Evolutionary conservation across 2,329 filamentous ascomycete genomes (phyloP).

Genomic region (Elsinoe arachidis): DNA sequence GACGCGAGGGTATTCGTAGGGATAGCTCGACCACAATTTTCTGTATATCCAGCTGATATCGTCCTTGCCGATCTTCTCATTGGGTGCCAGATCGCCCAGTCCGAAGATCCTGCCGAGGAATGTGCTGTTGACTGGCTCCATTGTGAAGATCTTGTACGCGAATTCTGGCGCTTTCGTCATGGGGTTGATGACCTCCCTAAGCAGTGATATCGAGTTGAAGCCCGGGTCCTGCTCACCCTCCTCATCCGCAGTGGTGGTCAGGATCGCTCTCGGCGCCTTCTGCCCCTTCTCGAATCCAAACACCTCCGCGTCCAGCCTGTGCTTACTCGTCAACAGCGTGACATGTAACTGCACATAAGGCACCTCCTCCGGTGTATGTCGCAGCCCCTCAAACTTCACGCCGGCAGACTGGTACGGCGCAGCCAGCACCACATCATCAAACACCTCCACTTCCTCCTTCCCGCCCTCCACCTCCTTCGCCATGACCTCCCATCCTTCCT

Average conservation of each 20-base stretch:
- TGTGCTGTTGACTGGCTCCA: conserved; percentile 35
- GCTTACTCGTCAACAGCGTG: conserved; percentile 75
- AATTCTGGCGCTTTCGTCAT: conserved; percentile 36
- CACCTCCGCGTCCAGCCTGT: conserved; percentile 59
- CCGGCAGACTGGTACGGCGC: conserved; percentile 73
- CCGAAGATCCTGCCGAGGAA: conserved; percentile 45
- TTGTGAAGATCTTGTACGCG: conserved; percentile 61
- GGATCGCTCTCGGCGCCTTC: conserved; percentile 61
- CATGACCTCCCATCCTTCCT: conserved; percentile 15
- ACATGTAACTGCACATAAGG: conserved; percentile 83
- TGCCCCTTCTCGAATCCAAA: conserved; percentile 58
- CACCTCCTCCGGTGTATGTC: conserved; percentile 60
- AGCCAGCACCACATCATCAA: conserved; percentile 76
- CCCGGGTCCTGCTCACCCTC: conserved; percentile 63
- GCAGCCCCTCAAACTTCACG: conserved; percentile 40
- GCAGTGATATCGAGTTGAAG: conserved; percentile 79
- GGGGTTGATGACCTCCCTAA: conserved; percentile 53
- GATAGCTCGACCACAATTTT: conserved; percentile 76
- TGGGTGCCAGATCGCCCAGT: conserved; percentile 25
- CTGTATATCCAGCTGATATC: conserved; percentile 68
- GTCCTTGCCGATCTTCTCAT: conserved; percentile 25
- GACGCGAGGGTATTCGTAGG: conserved; percentile 70
- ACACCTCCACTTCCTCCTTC: conserved; percentile 30
- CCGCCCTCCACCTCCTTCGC: conserved; percentile 5
- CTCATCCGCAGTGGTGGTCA: conserved; percentile 66